Evolutionary conservation across 139 green algal genomes (phyloP).

Genomic region (Prasinococcaceae sp.): DNA sequence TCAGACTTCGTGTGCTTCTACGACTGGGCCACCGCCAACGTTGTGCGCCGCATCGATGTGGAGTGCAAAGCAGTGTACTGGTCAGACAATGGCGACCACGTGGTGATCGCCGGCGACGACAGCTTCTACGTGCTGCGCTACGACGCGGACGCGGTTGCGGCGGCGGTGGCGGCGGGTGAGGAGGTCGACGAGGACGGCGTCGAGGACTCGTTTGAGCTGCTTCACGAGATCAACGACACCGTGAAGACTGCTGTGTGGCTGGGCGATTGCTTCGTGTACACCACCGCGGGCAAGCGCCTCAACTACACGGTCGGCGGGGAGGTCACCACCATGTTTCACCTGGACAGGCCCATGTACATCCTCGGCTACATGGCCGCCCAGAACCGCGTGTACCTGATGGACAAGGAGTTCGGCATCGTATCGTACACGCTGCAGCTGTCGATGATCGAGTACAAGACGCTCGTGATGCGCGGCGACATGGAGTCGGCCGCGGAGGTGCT

Average conservation of each 20-base stretch:
- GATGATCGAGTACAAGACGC: slow-evolving; percentile 93
- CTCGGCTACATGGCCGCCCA: slow-evolving; percentile 87
- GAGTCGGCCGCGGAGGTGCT: slow-evolving; percentile 48
- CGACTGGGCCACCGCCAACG: slow-evolving; percentile 60
- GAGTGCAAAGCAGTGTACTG: slow-evolving; percentile 52
- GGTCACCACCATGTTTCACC: slow-evolving; percentile 88
- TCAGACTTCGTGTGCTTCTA: slow-evolving; percentile 92
- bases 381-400: slow-evolving; percentile 83
- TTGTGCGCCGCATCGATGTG: slow-evolving; percentile 86
- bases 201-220: slow-evolving; percentile 92
- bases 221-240: slow-evolving; percentile 66
- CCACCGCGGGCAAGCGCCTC: slow-evolving; percentile 85
- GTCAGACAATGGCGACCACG: slow-evolving; percentile 67
- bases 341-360: slow-evolving; percentile 93
- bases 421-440: slow-evolving; percentile 85
- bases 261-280: slow-evolving; percentile 98
- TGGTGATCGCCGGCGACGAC: slow-evolving; percentile 63
- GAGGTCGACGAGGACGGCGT: slow-evolving; percentile 76
- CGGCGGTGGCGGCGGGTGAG: slow-evolving; percentile 35
- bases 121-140: slow-evolving; percentile 80
- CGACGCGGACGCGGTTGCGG: slow-evolving; percentile 40
- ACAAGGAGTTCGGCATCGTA: slow-evolving; percentile 54
- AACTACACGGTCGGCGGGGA: slow-evolving; percentile 96
- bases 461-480: slow-evolving; percentile 61
- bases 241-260: slow-evolving; percentile 61